Conservation (phyloP, 495 filamentous ascomycete species). For the Podospora conica region DNA sequence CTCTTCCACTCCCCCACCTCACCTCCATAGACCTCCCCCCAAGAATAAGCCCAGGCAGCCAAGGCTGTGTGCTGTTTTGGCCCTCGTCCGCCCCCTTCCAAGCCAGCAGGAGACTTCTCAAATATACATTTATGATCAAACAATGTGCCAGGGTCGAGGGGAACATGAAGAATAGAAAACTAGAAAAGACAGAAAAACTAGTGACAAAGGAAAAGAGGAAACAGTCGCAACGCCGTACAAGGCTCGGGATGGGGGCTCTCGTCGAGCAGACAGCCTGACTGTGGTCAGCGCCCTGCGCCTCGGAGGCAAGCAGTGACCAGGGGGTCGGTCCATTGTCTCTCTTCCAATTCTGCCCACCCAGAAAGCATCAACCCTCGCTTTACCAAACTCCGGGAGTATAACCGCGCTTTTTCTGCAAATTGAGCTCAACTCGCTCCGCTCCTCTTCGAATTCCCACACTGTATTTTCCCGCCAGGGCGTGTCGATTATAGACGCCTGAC, state of each 20-base stretch:
- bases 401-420: conserved; percentile 15
- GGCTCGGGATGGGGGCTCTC: background rate
- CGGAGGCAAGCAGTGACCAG: background rate
- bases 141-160: conserved; percentile 24
- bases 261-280: conserved; percentile 7
- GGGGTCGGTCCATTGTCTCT: background rate
- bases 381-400: conserved; percentile 17
- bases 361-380: conserved; percentile 10
- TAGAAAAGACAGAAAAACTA: conserved; percentile 17
- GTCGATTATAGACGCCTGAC: background rate
- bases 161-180: conserved; percentile 27
- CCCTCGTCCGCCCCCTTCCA: conserved; percentile 15
- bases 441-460: conserved; percentile 1
- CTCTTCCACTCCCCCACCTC: conserved; percentile 3
- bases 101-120: conserved; percentile 42
- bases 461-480: background rate
- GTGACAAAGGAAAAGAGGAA: background rate
- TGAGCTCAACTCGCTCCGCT: conserved; percentile 11
- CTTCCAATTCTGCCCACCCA: conserved; percentile 1
- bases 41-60: background rate
- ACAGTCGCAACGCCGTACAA: conserved; percentile 7
- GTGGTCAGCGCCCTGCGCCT: conserved; percentile 5
- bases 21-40: background rate
- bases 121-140: conserved; percentile 42
- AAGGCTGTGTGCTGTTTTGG: background rate